phyloP scores from a whole-genome alignment of 2,329 filamentous ascomycete species.

The Thelonectria discophora region DNA sequence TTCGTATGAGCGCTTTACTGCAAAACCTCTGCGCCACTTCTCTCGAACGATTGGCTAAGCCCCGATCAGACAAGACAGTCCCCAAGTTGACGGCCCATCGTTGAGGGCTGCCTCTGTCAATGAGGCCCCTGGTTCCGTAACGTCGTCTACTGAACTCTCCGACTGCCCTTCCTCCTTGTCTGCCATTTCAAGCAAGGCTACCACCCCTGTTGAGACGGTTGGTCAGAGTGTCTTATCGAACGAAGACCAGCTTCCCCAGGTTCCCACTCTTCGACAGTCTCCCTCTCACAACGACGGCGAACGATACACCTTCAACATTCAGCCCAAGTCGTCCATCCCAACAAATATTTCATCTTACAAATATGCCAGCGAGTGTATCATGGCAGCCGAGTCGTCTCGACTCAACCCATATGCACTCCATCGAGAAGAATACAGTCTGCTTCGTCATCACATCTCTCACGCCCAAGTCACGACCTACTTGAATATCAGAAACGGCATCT shows the following conservation, averaged over 20 bases:
- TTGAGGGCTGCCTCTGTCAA: constrained; percentile 30
- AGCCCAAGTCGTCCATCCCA: constrained; percentile 86
- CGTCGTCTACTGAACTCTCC: constrained; percentile 67
- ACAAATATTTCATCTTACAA: constrained; percentile 74
- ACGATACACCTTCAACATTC: constrained; percentile 63
- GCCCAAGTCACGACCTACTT: constrained; percentile 94
- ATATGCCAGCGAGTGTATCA: constrained; percentile 91
- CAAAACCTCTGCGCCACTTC: constrained; percentile 1
- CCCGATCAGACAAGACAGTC: constrained; percentile 34
- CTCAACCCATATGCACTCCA: constrained; percentile 91
- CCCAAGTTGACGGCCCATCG: constrained; percentile 31
- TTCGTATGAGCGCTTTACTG: constrained; percentile 5
- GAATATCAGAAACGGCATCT: constrained; percentile 93
- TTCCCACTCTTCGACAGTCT: constrained; percentile 32
- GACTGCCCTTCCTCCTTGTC: constrained; percentile 64
- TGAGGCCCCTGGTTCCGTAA: constrained; percentile 52
- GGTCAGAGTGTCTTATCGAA: constrained; percentile 35
- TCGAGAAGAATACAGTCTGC: constrained; percentile 80
- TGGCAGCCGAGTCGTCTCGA: constrained; percentile 87
- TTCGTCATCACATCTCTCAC: constrained; percentile 84
- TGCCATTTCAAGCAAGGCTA: constrained; percentile 69
- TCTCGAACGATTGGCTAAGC: constrained; percentile 9
- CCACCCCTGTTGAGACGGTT: constrained; percentile 63
- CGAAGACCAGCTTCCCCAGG: constrained; percentile 30
- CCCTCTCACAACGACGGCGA: constrained; percentile 46